Conservation (phyloP, 371 early-diverging fungal species). For the Saksenaea oblongispora region DNA sequence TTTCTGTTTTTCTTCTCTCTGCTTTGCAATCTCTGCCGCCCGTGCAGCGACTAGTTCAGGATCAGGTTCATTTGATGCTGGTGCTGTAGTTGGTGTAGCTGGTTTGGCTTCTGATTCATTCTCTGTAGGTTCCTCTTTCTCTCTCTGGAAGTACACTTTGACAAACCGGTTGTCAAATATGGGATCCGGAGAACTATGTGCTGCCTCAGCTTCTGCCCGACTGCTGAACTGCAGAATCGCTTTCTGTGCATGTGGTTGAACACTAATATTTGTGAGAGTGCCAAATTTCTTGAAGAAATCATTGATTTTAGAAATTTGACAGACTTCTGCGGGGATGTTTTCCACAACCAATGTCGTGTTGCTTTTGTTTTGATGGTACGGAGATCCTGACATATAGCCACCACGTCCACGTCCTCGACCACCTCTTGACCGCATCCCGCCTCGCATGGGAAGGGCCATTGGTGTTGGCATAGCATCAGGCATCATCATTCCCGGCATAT, state of each 20-base stretch:
- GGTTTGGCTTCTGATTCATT: conserved; percentile 12
- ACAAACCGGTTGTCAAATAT: conserved; percentile 90
- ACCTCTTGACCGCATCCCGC: conserved; percentile 30
- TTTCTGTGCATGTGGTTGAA: conserved; percentile 51
- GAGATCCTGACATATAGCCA: conserved; percentile 16
- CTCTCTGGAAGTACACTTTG: conserved; percentile 73
- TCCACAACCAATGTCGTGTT: conserved; percentile 70
- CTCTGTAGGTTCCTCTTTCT: conserved; percentile 34
- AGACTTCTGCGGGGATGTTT: conserved; percentile 72
- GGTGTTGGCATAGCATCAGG: conserved; percentile 12
- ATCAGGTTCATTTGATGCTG: conserved; percentile 39
- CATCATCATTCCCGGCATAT: conserved; percentile 16
- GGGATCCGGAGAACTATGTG: conserved; percentile 77
- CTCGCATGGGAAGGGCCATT: conserved; percentile 8
- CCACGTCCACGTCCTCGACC: conserved; percentile 40
- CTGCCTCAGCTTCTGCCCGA: conserved; percentile 69
- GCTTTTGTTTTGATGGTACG: conserved; percentile 23
- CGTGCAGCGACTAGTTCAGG: conserved; percentile 49
- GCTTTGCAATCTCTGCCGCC: conserved; percentile 44
- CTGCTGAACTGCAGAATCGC: conserved; percentile 70
- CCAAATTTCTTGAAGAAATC: conserved; percentile 79
- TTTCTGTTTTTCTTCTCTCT: conserved; percentile 39
- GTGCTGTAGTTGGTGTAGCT: neutral
- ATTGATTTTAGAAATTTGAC: conserved; percentile 66
- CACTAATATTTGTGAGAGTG: conserved; percentile 67